These are phyloP conservation scores for Leccinum arenicola DNA, from an alignment of 768 basidiomycete genomes.

Conservation along the genomic window DNA sequence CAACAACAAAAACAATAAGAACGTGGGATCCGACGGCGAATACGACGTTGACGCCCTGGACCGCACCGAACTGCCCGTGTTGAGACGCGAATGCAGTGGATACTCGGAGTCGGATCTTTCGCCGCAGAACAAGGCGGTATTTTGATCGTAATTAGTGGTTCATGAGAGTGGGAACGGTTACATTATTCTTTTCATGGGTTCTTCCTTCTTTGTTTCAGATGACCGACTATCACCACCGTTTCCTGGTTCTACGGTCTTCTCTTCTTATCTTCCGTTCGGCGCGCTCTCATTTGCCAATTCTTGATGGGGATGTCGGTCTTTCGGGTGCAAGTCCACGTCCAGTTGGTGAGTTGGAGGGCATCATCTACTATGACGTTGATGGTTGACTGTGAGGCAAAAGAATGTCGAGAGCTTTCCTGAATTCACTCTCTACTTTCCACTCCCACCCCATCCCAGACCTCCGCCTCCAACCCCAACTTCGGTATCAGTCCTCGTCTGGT, in stretches of 20 bases:
- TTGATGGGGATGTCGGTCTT: neutral
- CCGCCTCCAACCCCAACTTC: no score
- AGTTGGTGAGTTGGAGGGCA: neutral
- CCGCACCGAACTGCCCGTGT: slow-evolving; percentile 2
- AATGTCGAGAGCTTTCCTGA: no score
- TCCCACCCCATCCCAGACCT: no score
- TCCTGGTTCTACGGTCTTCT: neutral
- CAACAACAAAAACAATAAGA: no score
- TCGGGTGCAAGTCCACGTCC: no score
- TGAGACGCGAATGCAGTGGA: neutral
- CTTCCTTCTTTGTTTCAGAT: neutral
- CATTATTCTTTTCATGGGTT: neutral
- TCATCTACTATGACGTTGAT: no score
- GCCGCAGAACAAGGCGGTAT: neutral
- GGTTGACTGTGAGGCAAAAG: no score
- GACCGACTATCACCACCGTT: neutral
- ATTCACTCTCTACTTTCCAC: no score
- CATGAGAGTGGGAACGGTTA: neutral
- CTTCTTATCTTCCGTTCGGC: neutral
- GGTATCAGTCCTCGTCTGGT: no score
- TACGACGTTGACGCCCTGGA: neutral
- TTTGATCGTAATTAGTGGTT: neutral
- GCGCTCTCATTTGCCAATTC: neutral
- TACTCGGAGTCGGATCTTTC: neutral
- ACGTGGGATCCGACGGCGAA: no score